Conservation (phyloP, 169 alveolate genomes). For the Plasmodium yoelii region DNA sequence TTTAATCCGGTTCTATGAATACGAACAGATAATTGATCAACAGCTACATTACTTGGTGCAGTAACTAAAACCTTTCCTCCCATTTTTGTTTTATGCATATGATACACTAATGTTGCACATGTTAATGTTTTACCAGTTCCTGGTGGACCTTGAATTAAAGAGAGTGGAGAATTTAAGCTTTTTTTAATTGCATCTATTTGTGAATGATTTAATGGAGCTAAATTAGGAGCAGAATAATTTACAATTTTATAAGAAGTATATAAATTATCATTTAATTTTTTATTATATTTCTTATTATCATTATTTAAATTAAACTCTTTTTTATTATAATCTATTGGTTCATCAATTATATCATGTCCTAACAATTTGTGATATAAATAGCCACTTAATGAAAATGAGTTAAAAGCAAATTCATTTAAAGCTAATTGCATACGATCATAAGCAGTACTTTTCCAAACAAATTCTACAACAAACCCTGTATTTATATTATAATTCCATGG, state of each 20-base stretch:
- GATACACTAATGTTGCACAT: conserved; percentile 94
- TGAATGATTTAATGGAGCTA: conserved; percentile 94
- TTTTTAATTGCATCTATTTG: conserved; percentile 93
- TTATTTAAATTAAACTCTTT: conserved; percentile 1
- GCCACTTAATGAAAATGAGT: conserved; percentile 77
- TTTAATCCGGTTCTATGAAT: conserved; percentile 94
- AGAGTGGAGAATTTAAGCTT: conserved; percentile 91
- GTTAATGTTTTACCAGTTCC: conserved; percentile 98
- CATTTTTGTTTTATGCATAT: conserved; percentile 86
- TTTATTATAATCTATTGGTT: conserved; percentile 34
- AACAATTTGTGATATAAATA: conserved; percentile 83
- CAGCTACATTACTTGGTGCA: conserved; percentile 97
- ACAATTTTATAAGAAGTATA: conserved; percentile 66
- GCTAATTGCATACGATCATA: conserved; percentile 95
- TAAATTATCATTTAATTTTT: neutral
- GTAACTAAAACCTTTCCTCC: conserved; percentile 91
- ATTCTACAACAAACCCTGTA: conserved; percentile 89
- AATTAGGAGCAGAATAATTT: conserved; percentile 92
- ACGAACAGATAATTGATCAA: conserved; percentile 96
- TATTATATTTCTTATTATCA: conserved; percentile 72
- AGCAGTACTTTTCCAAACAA: conserved; percentile 95
- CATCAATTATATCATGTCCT: conserved; percentile 78
- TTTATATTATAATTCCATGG: conserved; percentile 81
- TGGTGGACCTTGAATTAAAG: conserved; percentile 98
- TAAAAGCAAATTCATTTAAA: conserved; percentile 80